A percentile compares a stretch with the other conserved stretches of the same genome.
These are phyloP conservation scores for Jamesozyma lodderae DNA, from an alignment of 805 yeast genomes.

Conservation along the genomic window DNA sequence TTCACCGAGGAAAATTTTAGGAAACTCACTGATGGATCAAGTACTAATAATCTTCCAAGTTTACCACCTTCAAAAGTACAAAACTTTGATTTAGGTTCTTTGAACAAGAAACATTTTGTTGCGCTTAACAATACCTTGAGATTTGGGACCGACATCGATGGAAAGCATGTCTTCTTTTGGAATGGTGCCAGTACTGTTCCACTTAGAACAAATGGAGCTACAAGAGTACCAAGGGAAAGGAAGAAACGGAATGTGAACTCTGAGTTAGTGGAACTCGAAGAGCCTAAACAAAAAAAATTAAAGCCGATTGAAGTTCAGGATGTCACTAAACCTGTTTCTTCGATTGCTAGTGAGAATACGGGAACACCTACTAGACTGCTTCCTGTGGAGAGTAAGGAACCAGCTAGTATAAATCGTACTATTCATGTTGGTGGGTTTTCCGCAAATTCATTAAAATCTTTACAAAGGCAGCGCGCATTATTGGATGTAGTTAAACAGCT, in stretches of 20 bases:
- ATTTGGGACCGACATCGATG: slow-evolving; percentile 14
- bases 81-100: slow-evolving; percentile 8
- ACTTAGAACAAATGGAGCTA: slow-evolving; percentile 5
- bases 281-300: neutral
- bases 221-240: slow-evolving; percentile 8
- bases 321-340: neutral
- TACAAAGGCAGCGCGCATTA: slow-evolving; percentile 37
- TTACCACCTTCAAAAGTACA: slow-evolving; percentile 5
- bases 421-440: slow-evolving; percentile 28
- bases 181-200: slow-evolving; percentile 25
- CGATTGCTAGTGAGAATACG: no score
- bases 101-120: slow-evolving; percentile 20
- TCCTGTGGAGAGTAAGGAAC: no score
- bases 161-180: slow-evolving; percentile 26
- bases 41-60: slow-evolving; percentile 18
- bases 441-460: slow-evolving; percentile 36
- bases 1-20: slow-evolving; percentile 38
- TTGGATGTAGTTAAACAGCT: slow-evolving; percentile 35
- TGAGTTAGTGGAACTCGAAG: neutral
- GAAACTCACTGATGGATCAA: slow-evolving; percentile 23
- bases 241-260: slow-evolving; percentile 4
- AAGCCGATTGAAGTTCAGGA: neutral
- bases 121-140: slow-evolving; percentile 25
- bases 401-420: no score
- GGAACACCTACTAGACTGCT: no score